Base-by-base conservation (phyloP, 805 yeast species). In the Hanseniaspora occidentalis region DNA sequence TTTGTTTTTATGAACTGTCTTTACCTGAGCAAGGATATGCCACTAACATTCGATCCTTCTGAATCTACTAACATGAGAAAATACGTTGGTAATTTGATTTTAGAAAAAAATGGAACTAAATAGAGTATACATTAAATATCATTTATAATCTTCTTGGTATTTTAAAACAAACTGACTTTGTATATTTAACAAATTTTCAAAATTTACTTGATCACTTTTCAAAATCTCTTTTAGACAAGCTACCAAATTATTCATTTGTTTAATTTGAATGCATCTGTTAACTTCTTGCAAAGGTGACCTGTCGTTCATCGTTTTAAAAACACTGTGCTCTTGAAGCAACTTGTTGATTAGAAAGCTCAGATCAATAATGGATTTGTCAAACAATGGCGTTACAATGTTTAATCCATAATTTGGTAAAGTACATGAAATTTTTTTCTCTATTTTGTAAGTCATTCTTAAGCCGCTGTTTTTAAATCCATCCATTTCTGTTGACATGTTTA, bases 1-100 rank as follows among this genome's bases (percentile, higher is more conserved):
- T 92, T 88, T 53, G 73, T 94, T 2, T 81, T 96, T 57, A 74
- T 86, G 41, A 79, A 77, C 36, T 84, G 83, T 1, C 71, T 75
- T 37, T 77, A 70, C 36, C 50, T 84, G 33, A 61, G 88, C 0
- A 61, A 73, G 26, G 71, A 66, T 4, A 56, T 57, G 20, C 67
- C 67, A 0, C 59, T 84, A 31, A 52, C 58, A 3, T 89, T 76
- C 50, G 54, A 73, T 6, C 88, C 81, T 49, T 59, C 63, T 6
- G 94, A 85, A 52, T 86, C 89, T 76, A 65, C 65, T 5, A 54
- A 57, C 2, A 64, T 89, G 42, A 66, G 98, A 46, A 62, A 77
- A 35, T 57, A 58, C 16, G 58, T 64, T 31, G 67, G 62, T 3
- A 50, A 52, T 43, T 40, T 56, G 16, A 56, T 58, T 31, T 41